Evolutionary conservation across 345 rosid species (phyloP).

Genomic region (Conringia planisiliqua): DNA sequence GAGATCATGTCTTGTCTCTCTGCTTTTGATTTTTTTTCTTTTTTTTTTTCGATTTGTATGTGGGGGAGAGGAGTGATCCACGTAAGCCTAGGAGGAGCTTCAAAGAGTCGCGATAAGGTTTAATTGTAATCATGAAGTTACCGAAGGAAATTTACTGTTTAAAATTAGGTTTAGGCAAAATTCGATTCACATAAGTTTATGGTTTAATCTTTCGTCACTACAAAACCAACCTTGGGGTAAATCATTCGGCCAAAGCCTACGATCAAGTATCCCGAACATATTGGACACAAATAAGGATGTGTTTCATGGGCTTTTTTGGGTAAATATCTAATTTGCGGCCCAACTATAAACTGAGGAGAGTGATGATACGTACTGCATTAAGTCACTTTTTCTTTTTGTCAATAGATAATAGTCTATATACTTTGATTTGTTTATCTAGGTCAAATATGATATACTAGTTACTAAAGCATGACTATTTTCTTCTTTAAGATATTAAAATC

Average conservation of each 20-base stretch:
- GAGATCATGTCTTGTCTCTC: background rate
- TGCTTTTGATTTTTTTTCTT: background rate
- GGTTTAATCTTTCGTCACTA: too few species aligned
- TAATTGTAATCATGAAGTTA: background rate
- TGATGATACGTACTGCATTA: too few species aligned
- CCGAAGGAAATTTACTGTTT: background rate
- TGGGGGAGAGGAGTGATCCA: slow-evolving; percentile 24
- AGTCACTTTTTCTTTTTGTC: background rate
- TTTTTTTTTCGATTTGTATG: background rate
- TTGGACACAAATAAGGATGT: background rate
- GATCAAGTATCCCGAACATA: background rate
- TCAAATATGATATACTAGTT: background rate
- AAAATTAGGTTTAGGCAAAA: too few species aligned
- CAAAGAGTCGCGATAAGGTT: slow-evolving; percentile 15
- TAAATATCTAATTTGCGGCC: background rate
- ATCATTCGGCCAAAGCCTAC: background rate
- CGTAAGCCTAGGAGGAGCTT: background rate
- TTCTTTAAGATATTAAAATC: background rate
- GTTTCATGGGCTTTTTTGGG: background rate
- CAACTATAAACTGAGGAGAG: background rate
- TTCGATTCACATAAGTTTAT: too few species aligned
- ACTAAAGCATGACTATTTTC: background rate
- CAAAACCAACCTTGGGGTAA: background rate
- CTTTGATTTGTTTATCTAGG: background rate
- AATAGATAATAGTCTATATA: background rate